Conservation (phyloP, 2,329 filamentous ascomycete species). For the Westerdykella ornata region DNA sequence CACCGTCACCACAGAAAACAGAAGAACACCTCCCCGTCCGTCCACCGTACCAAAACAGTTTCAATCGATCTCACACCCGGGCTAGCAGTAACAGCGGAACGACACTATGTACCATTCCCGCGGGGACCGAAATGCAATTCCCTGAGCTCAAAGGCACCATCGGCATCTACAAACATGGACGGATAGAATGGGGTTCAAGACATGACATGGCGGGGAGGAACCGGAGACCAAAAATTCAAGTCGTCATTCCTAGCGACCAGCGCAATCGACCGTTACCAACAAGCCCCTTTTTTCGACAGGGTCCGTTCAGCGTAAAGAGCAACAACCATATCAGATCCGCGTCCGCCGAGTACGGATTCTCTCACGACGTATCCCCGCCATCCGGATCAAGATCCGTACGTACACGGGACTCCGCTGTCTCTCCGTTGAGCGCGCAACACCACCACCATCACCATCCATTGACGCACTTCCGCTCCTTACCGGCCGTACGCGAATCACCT, state of each 20-base stretch:
- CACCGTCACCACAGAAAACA: conserved; percentile 7
- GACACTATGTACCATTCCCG: conserved; percentile 9
- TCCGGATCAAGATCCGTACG: conserved; percentile 17
- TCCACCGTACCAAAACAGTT: conserved; percentile 11
- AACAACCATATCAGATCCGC: conserved; percentile 17
- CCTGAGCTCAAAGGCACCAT: conserved; percentile 30
- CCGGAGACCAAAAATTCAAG: conserved; percentile 31
- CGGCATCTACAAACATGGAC: conserved; percentile 42
- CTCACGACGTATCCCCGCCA: conserved; percentile 28
- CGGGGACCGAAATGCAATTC: conserved; percentile 21
- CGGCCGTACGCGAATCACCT: conserved; percentile 5
- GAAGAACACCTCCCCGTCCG: conserved; percentile 4
- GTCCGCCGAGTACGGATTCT: conserved; percentile 12
- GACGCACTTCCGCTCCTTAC: conserved; percentile 6
- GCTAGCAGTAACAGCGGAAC: conserved; percentile 15
- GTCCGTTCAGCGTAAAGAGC: not conserved
- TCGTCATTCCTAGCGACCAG: conserved; percentile 32
- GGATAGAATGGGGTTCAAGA: conserved; percentile 37
- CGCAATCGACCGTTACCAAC: conserved; percentile 26
- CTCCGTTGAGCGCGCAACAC: conserved; percentile 22
- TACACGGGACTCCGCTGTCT: conserved; percentile 26
- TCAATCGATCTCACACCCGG: conserved; percentile 12
- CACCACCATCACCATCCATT: conserved; percentile 2
- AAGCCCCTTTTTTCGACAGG: conserved; percentile 21
- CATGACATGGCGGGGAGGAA: conserved; percentile 11